Evolutionary conservation across 106 monocot genomes (phyloP).

Genomic region (Allium fistulosum): DNA sequence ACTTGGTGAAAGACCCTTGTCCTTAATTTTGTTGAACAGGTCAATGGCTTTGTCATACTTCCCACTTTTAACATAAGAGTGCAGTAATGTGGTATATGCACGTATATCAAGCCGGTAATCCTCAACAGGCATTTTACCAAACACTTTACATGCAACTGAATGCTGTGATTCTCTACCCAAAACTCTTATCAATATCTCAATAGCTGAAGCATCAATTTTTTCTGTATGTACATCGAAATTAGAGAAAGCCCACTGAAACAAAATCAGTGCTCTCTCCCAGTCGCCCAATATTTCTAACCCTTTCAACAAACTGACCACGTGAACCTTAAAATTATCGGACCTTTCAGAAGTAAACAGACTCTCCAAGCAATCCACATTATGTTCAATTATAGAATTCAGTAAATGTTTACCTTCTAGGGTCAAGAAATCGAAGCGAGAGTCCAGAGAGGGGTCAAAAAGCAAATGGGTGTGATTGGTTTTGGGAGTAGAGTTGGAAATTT

Average conservation of each 20-base stretch:
- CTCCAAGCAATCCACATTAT: constrained; percentile 11
- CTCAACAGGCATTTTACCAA: constrained; percentile 45
- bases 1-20: constrained; percentile 48
- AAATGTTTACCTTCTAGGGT: constrained; percentile 46
- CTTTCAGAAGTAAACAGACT: constrained; percentile 25
- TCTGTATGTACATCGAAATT: constrained; percentile 1
- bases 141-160: constrained; percentile 44
- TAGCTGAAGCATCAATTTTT: constrained; percentile 36
- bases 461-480: not conserved
- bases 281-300: constrained; percentile 32
- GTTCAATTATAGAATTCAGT: constrained; percentile 32
- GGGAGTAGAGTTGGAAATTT: constrained; percentile 11
- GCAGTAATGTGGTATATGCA: constrained; percentile 77
- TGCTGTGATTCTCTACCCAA: constrained; percentile 58
- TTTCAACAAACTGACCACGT: constrained; percentile 39
- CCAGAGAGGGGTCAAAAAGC: not conserved
- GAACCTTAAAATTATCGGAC: constrained; percentile 21
- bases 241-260: constrained; percentile 53
- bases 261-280: constrained; percentile 43
- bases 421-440: constrained; percentile 37
- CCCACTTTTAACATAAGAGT: constrained; percentile 35
- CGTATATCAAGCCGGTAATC: constrained; percentile 50
- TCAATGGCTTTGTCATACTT: constrained; percentile 36
- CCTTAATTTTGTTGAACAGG: constrained; percentile 52
- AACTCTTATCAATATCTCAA: constrained; percentile 44